Evolutionary conservation across 1,284 basidiomycete species (phyloP), one percentile per base, ranked within the genome.

Genomic region (Heterobasidion parviporum): DNA sequence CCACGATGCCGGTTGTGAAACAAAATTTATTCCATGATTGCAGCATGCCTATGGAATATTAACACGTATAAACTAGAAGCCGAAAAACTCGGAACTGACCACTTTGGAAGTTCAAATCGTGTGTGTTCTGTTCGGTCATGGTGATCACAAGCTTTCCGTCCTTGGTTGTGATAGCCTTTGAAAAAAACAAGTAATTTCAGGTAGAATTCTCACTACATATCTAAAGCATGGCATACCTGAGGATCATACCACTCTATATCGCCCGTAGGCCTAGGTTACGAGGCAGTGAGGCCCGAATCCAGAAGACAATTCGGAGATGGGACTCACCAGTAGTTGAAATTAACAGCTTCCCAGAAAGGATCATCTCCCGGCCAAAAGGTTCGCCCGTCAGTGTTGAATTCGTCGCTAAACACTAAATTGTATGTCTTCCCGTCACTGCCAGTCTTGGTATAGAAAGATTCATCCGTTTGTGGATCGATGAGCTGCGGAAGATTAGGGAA

Each of bases 1-100:
- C 92, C 56, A 98, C 77, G 67, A 94, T 94, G 1, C 94, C 95
- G 0, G 91, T 92, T 3, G 88, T 96, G 70, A 96, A 98, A 72
- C 95, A 97, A 59, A 98, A 72, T 68, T 94, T 91, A 72, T 95
- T 96, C 94, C 94, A 96, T 6, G 82, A 75, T 57, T 81, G 79
- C 33, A 92, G 58, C 89, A 91, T 90, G 35, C 84, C 86, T 82
- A 60, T 53, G 16, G 46, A 47, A 16, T 15, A 3, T 20, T 46
- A 14, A 20, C 14, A 51, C 34, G 6, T 32, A 20, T 10, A 15
- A 15, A n/a, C 26, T 34, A n/a, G 6, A 18, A 15, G 12, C 41
- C n/a, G n/a, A 43, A 41, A 41, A 18, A 18, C 43, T 33, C 2
- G 8, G 10, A 6, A 74, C 80, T 63, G 68, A 75, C 86, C 91